A percentile compares a stretch with the other conserved stretches of the same genome.
Evolutionary conservation across 2,329 filamentous ascomycete genomes (phyloP).

Genomic region (Aspergillus pseudoviridinutans): DNA sequence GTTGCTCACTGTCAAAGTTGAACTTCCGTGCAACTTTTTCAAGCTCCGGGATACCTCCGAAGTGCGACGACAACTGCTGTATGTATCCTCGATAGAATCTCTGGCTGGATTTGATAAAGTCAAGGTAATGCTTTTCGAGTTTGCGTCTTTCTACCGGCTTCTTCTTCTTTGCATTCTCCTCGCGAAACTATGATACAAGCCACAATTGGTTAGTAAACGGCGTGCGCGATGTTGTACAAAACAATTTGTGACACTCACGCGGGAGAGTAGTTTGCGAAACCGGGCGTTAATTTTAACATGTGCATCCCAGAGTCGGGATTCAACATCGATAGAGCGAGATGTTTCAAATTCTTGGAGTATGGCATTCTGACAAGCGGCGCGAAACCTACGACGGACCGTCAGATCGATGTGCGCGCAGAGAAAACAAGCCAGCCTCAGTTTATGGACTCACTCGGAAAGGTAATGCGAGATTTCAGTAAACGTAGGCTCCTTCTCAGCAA

Average conservation of each 20-base stretch:
- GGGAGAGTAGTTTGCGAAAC: constrained; percentile 67
- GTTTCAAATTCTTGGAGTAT: constrained; percentile 62
- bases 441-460: constrained; percentile 35
- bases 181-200: constrained; percentile 40
- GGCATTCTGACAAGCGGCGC: constrained; percentile 65
- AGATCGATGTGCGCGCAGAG: background rate
- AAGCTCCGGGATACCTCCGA: constrained; percentile 55
- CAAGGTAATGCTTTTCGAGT: constrained; percentile 73
- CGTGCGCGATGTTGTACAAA: constrained; percentile 1
- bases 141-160: constrained; percentile 66
- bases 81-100: constrained; percentile 86
- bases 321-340: constrained; percentile 56
- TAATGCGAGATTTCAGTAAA: constrained; percentile 49
- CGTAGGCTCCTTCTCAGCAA: constrained; percentile 48
- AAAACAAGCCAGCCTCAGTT: background rate
- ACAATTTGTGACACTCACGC: constrained; percentile 35
- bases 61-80: constrained; percentile 64
- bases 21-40: constrained; percentile 53
- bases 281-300: constrained; percentile 74
- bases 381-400: constrained; percentile 51
- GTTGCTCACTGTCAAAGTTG: constrained; percentile 44
- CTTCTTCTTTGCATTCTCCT: constrained; percentile 50
- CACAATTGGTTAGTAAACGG: background rate
- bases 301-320: constrained; percentile 70
- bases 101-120: constrained; percentile 83